Evolutionary conservation across 164 flowering plant species (phyloP).

Genomic region (Taxillus chinensis): DNA sequence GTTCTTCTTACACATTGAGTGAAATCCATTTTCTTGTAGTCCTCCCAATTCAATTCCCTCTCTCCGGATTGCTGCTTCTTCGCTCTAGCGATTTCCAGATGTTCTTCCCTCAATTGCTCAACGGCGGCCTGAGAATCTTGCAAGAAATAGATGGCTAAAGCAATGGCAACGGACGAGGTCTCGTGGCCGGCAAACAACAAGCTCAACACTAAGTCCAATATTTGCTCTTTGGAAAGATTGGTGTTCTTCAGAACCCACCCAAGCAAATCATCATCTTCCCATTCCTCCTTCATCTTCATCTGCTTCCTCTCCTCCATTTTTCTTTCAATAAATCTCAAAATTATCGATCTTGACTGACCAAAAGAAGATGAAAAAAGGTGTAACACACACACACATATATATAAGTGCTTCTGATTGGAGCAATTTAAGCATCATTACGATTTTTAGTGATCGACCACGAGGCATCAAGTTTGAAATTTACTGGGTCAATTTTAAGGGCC

Average conservation of each 20-base stretch:
- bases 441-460: too few species aligned
- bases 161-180: constrained; percentile 79
- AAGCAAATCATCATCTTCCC: constrained; percentile 68
- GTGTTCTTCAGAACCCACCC: constrained; percentile 86
- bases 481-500: too few species aligned
- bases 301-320: constrained; percentile 61
- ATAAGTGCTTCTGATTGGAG: too few species aligned
- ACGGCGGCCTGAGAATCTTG: constrained; percentile 53
- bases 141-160: constrained; percentile 80
- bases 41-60: constrained; percentile 53
- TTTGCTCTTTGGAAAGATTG: constrained; percentile 71
- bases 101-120: constrained; percentile 53
- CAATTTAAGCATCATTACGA: too few species aligned
- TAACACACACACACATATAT: too few species aligned
- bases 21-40: constrained; percentile 53
- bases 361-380: neutral
- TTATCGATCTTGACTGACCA: constrained; percentile 63
- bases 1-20: constrained; percentile 40
- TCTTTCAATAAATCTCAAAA: constrained; percentile 54
- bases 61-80: constrained; percentile 22
- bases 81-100: constrained; percentile 30
- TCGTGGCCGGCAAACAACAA: constrained; percentile 94
- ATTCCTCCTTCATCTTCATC: neutral
- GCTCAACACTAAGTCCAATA: constrained; percentile 79
- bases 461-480: too few species aligned